A percentile compares a stretch with the other conserved stretches of the same genome.
These are phyloP conservation scores for Apiospora arundinis DNA, from an alignment of 2,329 filamentous ascomycete genomes.

Conservation along the genomic window DNA sequence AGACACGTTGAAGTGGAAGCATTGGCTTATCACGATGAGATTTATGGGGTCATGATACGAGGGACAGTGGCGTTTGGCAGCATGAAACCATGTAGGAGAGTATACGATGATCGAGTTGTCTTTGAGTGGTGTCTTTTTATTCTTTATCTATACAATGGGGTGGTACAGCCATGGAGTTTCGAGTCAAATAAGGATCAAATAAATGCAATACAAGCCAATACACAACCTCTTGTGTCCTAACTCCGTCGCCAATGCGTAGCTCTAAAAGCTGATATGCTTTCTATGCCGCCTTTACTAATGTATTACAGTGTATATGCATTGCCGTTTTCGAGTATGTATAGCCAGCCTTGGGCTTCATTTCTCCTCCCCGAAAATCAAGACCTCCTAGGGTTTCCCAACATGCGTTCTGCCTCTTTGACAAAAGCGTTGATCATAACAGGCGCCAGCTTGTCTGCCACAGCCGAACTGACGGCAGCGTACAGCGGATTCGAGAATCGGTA, in stretches of 20 bases:
- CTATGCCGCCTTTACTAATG: not conserved
- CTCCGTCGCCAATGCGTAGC: slow-evolving; percentile 10
- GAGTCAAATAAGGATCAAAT: not conserved
- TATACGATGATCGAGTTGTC: slow-evolving; percentile 9
- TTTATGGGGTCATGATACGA: slow-evolving; percentile 10
- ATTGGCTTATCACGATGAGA: not conserved
- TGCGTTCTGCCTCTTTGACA: slow-evolving; percentile 74
- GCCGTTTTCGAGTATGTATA: not conserved
- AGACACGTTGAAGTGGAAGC: slow-evolving; percentile 18
- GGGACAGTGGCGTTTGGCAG: slow-evolving; percentile 6
- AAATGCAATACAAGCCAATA: not conserved
- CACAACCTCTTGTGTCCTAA: not conserved
- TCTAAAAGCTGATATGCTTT: not conserved
- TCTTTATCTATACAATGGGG: slow-evolving; percentile 7
- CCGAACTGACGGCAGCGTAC: slow-evolving; percentile 81
- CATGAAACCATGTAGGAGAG: not conserved
- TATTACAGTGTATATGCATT: not conserved
- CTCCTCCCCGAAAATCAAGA: not conserved
- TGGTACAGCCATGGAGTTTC: slow-evolving; percentile 6
- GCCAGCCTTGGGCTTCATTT: not conserved
- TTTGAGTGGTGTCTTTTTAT: slow-evolving; percentile 2
- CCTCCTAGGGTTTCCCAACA: slow-evolving; percentile 48
- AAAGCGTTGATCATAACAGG: slow-evolving; percentile 93
- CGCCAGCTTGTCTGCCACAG: slow-evolving; percentile 84
- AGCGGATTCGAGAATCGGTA: slow-evolving; percentile 91